phyloP scores from a whole-genome alignment of 306 rosid genomes.

The Vigna nakashimae region DNA sequence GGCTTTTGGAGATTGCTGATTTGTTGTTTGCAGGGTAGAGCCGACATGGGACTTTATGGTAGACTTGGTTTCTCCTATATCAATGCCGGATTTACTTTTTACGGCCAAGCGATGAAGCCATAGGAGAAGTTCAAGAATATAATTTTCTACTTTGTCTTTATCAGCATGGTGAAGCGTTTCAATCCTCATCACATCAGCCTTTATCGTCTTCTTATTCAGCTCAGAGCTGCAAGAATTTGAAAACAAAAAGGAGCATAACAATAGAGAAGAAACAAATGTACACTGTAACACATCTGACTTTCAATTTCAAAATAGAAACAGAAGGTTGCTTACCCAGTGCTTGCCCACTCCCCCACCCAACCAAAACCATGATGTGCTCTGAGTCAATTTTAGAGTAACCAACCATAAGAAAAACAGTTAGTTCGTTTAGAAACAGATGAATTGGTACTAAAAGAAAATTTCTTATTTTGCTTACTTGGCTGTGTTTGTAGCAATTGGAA shows the following conservation, averaged over 20 bases:
- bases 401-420: conserved; percentile 48
- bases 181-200: conserved; percentile 64
- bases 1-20: conserved; percentile 39
- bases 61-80: conserved; percentile 39
- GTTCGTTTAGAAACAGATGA: conserved; percentile 23
- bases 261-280: not conserved
- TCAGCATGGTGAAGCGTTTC: conserved; percentile 91
- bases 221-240: conserved; percentile 62
- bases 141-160: conserved; percentile 71
- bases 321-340: conserved; percentile 67
- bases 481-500: conserved; percentile 84
- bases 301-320: not conserved
- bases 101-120: conserved; percentile 83
- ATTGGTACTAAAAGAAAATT: conserved; percentile 25
- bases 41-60: conserved; percentile 45
- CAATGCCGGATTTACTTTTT: conserved; percentile 51
- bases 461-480: conserved; percentile 67
- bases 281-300: not conserved
- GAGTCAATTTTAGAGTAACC: conserved; percentile 48
- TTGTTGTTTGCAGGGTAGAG: conserved; percentile 39
- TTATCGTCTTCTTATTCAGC: conserved; percentile 58
- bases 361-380: conserved; percentile 97
- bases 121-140: conserved; percentile 67
- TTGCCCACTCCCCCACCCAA: conserved; percentile 98
- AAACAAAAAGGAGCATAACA: not conserved